These are phyloP conservation scores for Epichloe aotearoae DNA, from an alignment of 2,329 filamentous ascomycete genomes.

Conservation along the genomic window DNA sequence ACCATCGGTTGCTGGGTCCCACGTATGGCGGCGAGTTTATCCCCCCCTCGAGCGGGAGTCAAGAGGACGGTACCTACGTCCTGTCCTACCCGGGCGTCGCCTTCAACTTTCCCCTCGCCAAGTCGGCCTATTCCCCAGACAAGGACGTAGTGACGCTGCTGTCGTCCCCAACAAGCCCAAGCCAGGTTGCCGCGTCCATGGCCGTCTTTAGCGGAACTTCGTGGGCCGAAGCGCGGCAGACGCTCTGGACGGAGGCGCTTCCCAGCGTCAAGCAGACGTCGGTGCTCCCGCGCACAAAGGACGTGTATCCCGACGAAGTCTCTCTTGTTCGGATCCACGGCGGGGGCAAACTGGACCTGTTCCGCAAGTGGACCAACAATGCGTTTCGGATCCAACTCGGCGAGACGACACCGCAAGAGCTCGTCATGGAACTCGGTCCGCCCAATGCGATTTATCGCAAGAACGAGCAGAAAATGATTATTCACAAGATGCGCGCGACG, in stretches of 20 bases:
- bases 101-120: slow-evolving; percentile 73
- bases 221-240: slow-evolving; percentile 71
- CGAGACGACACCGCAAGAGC: slow-evolving; percentile 81
- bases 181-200: slow-evolving; percentile 70
- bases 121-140: slow-evolving; percentile 58
- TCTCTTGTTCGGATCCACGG: slow-evolving; percentile 68
- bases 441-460: slow-evolving; percentile 92
- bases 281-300: slow-evolving; percentile 56
- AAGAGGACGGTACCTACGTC: slow-evolving; percentile 62
- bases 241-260: slow-evolving; percentile 62
- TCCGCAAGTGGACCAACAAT: slow-evolving; percentile 54
- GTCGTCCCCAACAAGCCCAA: slow-evolving; percentile 62
- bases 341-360: slow-evolving; percentile 63
- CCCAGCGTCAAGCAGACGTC: slow-evolving; percentile 61
- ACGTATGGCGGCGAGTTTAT: slow-evolving; percentile 92
- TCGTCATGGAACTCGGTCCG: slow-evolving; percentile 80
- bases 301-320: slow-evolving; percentile 77
- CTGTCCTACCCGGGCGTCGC: slow-evolving; percentile 90
- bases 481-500: slow-evolving; percentile 53
- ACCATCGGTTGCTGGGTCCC: slow-evolving; percentile 83
- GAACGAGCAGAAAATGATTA: slow-evolving; percentile 76
- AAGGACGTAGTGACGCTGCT: slow-evolving; percentile 80
- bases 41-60: slow-evolving; percentile 39
- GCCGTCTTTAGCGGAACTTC: slow-evolving; percentile 83
- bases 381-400: slow-evolving; percentile 64